Evolutionary conservation across 192 early-diverging fungal species (phyloP), one percentile per base, ranked within the genome.

Genomic region (Spizellomyces sp.): DNA sequence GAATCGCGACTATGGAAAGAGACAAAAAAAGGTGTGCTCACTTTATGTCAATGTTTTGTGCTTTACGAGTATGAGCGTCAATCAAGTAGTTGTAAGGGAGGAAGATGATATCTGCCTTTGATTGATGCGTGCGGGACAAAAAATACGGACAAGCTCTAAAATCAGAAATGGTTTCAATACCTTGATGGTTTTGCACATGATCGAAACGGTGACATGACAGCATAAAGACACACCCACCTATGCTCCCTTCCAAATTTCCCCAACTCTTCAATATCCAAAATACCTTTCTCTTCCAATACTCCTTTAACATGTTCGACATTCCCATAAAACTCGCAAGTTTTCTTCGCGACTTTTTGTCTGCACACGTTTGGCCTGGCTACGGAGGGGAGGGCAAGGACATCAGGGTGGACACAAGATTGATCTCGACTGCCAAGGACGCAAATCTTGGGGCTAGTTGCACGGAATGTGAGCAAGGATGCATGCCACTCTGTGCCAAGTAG

Each of bases 51-150:
- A 90, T 80, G 4, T 77, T 75, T 80, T 85, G 87, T 4, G 84
- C 66, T 36, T 80, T 78, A 3, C 89, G 75, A 21, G 81, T 67
- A 72, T 72, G 65, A 14, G 79, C 62, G 71, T 90, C 86, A 9
- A 90, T 70, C 21, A 90, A 61, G 69, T 90, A 90, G 64, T 87
- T 85, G 66, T 90, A 90, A 0, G 89, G 89, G 10, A 90, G 73
- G 58, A 90, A 86, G 8, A 88, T 69, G 22, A 90, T 77, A 58
- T 89, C 88, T 4, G 84, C 86, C 4, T 61, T 59, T 8, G 45
- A n/a, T 22, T 78, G 75, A 6, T 62, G 57, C 7, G 84, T 72
- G 46, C 76, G 60, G 4, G 87, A 50, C 17, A 85, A 66, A 70
- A 78, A 90, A 64, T 87, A 90, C 36, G 89, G 88, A 62, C 89